Evolutionary conservation across 768 basidiomycete genomes (phyloP).

Genomic region (Termitomyces sp.): DNA sequence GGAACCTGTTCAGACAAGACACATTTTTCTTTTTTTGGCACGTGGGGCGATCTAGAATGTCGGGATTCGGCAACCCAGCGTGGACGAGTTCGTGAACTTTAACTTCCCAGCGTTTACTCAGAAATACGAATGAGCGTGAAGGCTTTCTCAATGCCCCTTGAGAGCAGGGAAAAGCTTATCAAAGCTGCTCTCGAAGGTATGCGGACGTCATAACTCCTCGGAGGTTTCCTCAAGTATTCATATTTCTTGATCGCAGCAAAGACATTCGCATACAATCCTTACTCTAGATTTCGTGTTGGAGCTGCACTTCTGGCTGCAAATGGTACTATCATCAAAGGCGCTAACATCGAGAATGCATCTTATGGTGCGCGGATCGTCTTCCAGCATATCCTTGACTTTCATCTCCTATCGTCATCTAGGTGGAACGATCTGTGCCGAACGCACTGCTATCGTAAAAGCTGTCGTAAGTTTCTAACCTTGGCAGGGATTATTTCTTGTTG

Average conservation of each 20-base stretch:
- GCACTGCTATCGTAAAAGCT: slow-evolving; percentile 93
- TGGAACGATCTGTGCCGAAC: slow-evolving; percentile 88
- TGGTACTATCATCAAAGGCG: slow-evolving; percentile 73
- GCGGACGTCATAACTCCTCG: background rate
- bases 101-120: background rate
- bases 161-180: slow-evolving; percentile 46
- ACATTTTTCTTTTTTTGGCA: background rate
- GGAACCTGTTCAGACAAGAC: background rate
- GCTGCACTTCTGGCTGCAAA: slow-evolving; percentile 73
- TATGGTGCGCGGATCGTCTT: slow-evolving; percentile 49
- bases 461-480: slow-evolving; percentile 47
- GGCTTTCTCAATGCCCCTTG: slow-evolving; percentile 29
- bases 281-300: slow-evolving; percentile 91
- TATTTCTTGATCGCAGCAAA: slow-evolving; percentile 40
- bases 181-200: slow-evolving; percentile 55
- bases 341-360: slow-evolving; percentile 92
- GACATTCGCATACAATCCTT: slow-evolving; percentile 70
- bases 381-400: background rate
- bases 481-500: background rate
- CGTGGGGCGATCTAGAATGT: background rate
- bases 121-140: slow-evolving; percentile 12
- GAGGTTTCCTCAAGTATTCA: background rate
- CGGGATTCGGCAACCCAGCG: background rate
- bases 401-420: slow-evolving; percentile 37
- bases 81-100: background rate